These are phyloP conservation scores for Chamaecyparis obtusa DNA, from an alignment of 75 land plant species.

Conservation along the genomic window DNA sequence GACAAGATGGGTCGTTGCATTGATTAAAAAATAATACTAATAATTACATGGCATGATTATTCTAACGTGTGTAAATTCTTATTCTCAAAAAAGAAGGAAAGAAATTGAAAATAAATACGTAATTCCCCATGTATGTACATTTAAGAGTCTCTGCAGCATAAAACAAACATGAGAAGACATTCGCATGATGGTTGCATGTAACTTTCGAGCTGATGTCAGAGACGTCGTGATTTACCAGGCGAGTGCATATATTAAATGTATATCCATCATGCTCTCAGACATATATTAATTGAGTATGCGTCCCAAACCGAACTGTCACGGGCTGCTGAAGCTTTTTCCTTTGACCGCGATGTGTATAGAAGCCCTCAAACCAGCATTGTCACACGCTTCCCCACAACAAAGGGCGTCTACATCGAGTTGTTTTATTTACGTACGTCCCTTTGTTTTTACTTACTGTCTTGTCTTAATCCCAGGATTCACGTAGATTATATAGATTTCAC, in stretches of 20 bases:
- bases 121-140: too few relatives aligned
- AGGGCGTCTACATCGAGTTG: neutral
- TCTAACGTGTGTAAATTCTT: neutral
- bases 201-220: constrained; percentile 1
- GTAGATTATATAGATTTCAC: neutral
- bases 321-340: neutral
- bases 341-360: neutral
- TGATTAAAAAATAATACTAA: too few relatives aligned
- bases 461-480: neutral
- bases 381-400: neutral
- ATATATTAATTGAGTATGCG: neutral
- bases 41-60: neutral
- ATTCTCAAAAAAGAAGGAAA: too few relatives aligned
- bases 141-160: neutral
- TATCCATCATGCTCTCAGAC: neutral
- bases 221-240: neutral
- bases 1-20: neutral
- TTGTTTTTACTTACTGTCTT: neutral
- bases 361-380: neutral
- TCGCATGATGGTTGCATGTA: neutral
- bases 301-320: constrained; percentile 13
- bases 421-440: neutral
- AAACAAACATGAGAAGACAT: neutral
- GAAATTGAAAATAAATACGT: too few relatives aligned
- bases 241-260: neutral